Percentiles rank a stretch among this genome's conserved stretches.
phyloP scores from a whole-genome alignment of 768 basidiomycete species.

The Boletus reticulatus region DNA sequence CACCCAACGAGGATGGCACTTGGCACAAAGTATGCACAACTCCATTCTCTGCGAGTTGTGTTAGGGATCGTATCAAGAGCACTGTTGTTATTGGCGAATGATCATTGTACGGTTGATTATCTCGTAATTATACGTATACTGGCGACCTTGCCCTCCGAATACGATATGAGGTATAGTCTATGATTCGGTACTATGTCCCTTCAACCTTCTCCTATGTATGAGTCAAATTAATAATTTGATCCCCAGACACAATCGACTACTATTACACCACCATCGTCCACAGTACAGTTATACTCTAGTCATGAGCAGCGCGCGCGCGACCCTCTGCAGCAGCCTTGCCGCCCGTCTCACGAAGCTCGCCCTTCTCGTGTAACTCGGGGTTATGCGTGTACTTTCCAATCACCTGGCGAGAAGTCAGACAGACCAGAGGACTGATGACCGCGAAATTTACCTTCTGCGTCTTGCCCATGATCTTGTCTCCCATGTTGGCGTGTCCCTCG shows the following conservation, averaged over 20 bases:
- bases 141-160: no score
- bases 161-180: no score
- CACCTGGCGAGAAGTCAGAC: conserved; percentile 33
- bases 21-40: conserved; percentile 13
- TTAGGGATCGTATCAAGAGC: background rate
- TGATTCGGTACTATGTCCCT: no score
- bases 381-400: conserved; percentile 49
- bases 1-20: background rate
- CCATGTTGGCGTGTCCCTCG: conserved; percentile 39
- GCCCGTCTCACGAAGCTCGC: conserved; percentile 52
- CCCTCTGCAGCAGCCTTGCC: conserved; percentile 47
- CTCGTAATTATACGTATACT: no score
- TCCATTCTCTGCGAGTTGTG: conserved; percentile 3
- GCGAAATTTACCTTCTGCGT: conserved; percentile 45
- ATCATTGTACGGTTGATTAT: no score
- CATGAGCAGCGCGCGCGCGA: conserved; percentile 40
- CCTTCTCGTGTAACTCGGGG: conserved; percentile 52
- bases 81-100: conserved; percentile 4
- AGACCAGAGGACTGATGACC: background rate
- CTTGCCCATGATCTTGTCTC: conserved; percentile 60
- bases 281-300: conserved; percentile 20
- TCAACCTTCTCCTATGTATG: no score
- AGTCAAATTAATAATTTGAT: no score
- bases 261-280: background rate
- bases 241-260: background rate